Conservation (phyloP, 208 protist species). For the Acanthamoeba culbertsoni region DNA sequence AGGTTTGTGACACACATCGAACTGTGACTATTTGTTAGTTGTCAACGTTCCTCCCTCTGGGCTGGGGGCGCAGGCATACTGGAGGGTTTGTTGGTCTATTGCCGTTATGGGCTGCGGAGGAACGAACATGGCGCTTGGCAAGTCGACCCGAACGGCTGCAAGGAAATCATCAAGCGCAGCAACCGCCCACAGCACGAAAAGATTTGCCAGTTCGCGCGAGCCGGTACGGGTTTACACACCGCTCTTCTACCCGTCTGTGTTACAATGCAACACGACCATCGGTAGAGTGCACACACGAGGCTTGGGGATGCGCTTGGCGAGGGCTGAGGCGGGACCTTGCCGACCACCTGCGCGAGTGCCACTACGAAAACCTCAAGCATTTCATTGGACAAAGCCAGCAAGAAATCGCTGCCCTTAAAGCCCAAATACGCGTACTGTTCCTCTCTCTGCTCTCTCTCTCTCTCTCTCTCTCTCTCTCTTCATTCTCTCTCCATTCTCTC, state of each 20-base stretch:
- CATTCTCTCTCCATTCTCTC: too few species aligned
- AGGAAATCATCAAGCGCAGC: slow-evolving; percentile 29
- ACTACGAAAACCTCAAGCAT: not conserved
- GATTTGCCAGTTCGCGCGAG: not conserved
- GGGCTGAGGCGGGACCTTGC: not conserved
- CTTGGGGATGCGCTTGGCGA: not conserved
- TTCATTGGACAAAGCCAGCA: not conserved
- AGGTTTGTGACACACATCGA: not conserved
- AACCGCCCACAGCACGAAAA: slow-evolving; percentile 1
- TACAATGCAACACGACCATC: not conserved
- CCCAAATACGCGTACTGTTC: not conserved
- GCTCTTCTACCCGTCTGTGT: not conserved
- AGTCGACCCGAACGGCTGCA: not conserved
- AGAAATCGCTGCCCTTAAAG: not conserved
- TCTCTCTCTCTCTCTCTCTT: too few species aligned
- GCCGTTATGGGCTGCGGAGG: slow-evolving; percentile 18
- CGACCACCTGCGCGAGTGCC: not conserved
- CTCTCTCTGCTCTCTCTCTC: too few species aligned
- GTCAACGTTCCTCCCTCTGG: not conserved
- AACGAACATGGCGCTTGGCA: slow-evolving; percentile 3
- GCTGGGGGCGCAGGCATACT: not conserved
- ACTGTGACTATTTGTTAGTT: not conserved
- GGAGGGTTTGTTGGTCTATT: slow-evolving; percentile 7
- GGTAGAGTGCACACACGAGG: not conserved
- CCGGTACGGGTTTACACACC: too few species aligned